Percentiles rank a stretch among this genome's conserved stretches.
These are phyloP conservation scores for Alopecurus myosuroides DNA, from an alignment of 176 grass and related monocot genomes.

Conservation along the genomic window DNA sequence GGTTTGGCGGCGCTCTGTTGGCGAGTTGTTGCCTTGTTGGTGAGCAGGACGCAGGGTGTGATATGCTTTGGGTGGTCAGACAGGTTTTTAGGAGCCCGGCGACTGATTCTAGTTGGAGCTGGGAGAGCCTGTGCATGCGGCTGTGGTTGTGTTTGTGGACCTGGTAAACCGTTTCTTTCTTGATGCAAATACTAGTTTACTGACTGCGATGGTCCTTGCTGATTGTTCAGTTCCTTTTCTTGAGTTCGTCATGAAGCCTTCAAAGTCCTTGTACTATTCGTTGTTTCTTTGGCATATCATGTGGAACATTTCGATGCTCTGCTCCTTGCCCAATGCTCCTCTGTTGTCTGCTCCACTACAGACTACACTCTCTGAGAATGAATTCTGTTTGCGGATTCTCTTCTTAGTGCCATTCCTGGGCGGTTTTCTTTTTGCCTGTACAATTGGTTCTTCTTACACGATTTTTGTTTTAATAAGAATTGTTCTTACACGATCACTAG, in stretches of 20 bases:
- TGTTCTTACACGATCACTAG: too few relatives aligned
- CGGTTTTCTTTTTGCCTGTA: background rate
- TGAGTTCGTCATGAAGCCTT: background rate
- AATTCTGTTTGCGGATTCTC: too few relatives aligned
- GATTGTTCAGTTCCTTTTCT: background rate
- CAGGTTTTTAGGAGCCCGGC: background rate
- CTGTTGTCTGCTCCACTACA: too few relatives aligned
- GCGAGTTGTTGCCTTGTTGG: conserved; percentile 14
- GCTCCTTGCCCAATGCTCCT: too few relatives aligned
- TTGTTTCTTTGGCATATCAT: background rate
- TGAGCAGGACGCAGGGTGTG: background rate
- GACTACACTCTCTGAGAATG: too few relatives aligned
- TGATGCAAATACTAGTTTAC: background rate
- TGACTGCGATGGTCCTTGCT: background rate
- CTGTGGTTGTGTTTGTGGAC: background rate
- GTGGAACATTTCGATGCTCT: too few relatives aligned
- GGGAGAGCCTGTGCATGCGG: background rate
- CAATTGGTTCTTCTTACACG: too few relatives aligned
- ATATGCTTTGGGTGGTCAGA: background rate
- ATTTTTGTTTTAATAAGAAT: too few relatives aligned
- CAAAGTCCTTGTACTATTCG: background rate
- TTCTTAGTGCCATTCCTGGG: too few relatives aligned
- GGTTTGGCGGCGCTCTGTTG: conserved; percentile 10
- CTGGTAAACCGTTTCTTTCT: background rate
- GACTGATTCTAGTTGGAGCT: background rate